These are phyloP conservation scores for Myxozyma lipomycoides DNA, from an alignment of 805 yeast genomes.

Conservation along the genomic window DNA sequence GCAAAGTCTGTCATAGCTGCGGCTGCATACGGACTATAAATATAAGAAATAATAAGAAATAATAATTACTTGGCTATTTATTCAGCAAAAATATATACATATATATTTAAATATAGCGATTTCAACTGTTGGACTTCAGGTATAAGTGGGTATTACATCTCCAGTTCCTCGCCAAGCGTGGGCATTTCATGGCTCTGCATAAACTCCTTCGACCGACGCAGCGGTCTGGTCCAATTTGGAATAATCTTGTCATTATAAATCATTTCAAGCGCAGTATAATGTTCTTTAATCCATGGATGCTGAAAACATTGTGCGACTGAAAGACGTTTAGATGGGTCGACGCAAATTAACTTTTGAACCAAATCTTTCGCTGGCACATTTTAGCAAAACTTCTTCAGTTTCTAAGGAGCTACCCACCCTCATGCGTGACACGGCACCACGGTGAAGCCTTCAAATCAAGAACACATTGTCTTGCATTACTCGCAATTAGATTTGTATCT, in stretches of 20 bases:
- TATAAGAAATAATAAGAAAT: too few species aligned
- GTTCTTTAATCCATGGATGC: conserved; percentile 49
- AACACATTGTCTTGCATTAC: conserved; percentile 43
- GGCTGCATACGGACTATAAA: too few species aligned
- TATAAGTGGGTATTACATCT: too few species aligned
- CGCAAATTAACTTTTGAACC: conserved; percentile 42
- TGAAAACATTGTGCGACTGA: conserved; percentile 42
- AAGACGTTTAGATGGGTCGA: conserved; percentile 41
- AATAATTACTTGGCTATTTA: background rate
- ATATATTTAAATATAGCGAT: too few species aligned
- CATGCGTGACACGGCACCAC: conserved; percentile 42
- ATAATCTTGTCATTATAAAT: conserved; percentile 36
- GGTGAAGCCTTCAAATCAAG: conserved; percentile 40
- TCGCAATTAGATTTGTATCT: conserved; percentile 42
- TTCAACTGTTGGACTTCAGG: too few species aligned
- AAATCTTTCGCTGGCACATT: conserved; percentile 45
- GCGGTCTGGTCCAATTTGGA: conserved; percentile 19
- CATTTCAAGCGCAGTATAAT: conserved; percentile 37
- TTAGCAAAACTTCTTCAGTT: background rate
- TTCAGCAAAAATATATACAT: background rate
- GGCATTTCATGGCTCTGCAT: too few species aligned
- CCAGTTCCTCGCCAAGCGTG: too few species aligned
- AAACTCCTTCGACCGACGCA: too few species aligned
- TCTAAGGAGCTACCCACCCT: conserved; percentile 11
- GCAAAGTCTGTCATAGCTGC: too few species aligned